These are phyloP conservation scores for Scenedesmus sp. DNA, from an alignment of 163 green algal genomes.

Conservation along the genomic window DNA sequence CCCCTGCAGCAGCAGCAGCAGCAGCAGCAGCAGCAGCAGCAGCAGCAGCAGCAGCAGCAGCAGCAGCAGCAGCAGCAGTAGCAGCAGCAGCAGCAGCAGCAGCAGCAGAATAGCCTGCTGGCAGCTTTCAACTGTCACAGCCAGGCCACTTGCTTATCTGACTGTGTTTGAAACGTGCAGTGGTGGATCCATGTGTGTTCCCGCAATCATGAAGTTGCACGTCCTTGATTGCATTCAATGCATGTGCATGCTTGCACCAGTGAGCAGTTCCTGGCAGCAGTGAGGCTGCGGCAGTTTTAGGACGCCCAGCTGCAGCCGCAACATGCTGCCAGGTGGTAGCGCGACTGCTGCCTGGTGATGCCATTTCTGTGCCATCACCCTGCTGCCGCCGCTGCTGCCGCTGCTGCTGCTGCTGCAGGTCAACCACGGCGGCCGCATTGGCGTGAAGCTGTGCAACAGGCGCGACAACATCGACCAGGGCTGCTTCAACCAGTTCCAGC, in stretches of 20 bases:
- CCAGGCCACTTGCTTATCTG: neutral
- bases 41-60: too few species aligned
- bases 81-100: too few species aligned
- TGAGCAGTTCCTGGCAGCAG: too few species aligned
- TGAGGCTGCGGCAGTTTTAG: too few species aligned
- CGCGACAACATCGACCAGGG: slow-evolving; percentile 18
- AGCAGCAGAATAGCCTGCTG: too few species aligned
- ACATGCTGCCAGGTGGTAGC: neutral
- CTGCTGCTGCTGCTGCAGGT: slow-evolving; percentile 2
- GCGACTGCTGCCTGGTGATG: too few species aligned
- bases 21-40: too few species aligned
- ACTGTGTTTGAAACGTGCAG: neutral
- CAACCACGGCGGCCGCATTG: slow-evolving; percentile 8
- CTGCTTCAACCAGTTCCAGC: slow-evolving; percentile 4
- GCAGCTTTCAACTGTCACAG: neutral
- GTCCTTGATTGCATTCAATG: too few species aligned
- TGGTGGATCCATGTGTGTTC: neutral
- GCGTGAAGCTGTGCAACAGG: slow-evolving; percentile 8
- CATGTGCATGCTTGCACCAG: neutral
- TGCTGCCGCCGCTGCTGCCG: neutral
- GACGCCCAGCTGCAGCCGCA: neutral
- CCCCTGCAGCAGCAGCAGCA: too few species aligned
- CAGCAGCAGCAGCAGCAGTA: too few species aligned
- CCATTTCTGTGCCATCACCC: neutral
- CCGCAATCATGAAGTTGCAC: neutral